Base-by-base conservation (phyloP, 345 rosid species). In the Camelina hispida region DNA sequence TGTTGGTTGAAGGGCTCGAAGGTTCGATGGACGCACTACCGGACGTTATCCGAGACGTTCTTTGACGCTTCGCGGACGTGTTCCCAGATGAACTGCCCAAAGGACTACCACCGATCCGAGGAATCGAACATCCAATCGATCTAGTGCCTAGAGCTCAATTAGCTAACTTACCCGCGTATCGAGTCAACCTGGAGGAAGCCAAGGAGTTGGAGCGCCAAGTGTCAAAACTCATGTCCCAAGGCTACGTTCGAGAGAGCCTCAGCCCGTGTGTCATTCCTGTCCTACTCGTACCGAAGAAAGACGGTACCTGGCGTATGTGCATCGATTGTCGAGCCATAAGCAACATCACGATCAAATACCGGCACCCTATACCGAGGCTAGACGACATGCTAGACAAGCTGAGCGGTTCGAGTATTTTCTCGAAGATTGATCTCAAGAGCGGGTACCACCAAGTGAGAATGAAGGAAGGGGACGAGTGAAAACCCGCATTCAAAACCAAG, bases 351-450 rank as follows among this genome's bases (percentile, higher is more conserved):
- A 9, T 50, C 54, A 50, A 50, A 6, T 50, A 50, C 5, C 5
- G 2, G 0, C 54, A 17, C 5, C 13, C 5, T 0, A 50, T 50
- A 1, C 9, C 54, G 0, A 5, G 23, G 0, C 12, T 50, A 0
- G 12, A 50, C 0, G 13, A 17, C 6, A 17, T 50, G 54, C 2
- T 50, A 0, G 14, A 50, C 2, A 3, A 50, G 0, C 1, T 50
- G 1, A 18, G 3, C 1, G 55, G 14, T 0, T 1, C 25, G 0
- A 9, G 6, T 0, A 18, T 50, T 1, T 18, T 50, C 14, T 18
- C 25, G 0, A 50, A 50, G 0, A 0, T 18, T 0, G 7, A 50
- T 0, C 25, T 50, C 0, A 50, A 9, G 0, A 50, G 28, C 0
- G 28, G 55, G 0, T 18, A 18, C 0, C 14, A 50, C 0, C 13